phyloP scores from a whole-genome alignment of 352 stramenopile species.

The Plasmopara muralis region DNA sequence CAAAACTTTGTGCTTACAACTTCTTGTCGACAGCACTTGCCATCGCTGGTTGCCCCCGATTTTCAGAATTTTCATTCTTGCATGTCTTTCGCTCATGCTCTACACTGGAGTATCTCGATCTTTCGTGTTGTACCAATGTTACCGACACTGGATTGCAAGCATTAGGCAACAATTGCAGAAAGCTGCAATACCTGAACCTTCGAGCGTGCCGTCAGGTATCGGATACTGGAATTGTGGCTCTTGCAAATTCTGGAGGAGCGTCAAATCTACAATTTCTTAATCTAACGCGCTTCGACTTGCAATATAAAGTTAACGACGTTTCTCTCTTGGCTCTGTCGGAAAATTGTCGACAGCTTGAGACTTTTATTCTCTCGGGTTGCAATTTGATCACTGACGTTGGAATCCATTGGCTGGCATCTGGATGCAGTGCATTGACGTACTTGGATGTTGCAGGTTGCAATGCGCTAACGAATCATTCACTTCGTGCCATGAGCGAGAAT shows the following conservation, averaged over 20 bases:
- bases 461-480: conserved; percentile 85
- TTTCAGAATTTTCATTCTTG: conserved; percentile 73
- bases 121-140: conserved; percentile 71
- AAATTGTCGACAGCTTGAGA: conserved; percentile 46
- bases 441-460: conserved; percentile 78
- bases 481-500: conserved; percentile 81
- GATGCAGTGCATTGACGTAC: conserved; percentile 72
- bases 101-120: conserved; percentile 57
- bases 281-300: conserved; percentile 80
- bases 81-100: conserved; percentile 74
- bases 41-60: conserved; percentile 68
- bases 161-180: conserved; percentile 53
- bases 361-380: conserved; percentile 70
- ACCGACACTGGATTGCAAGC: conserved; percentile 77
- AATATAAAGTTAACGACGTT: conserved; percentile 90
- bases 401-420: conserved; percentile 83
- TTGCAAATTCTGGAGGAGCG: conserved; percentile 55
- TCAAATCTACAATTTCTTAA: conserved; percentile 66
- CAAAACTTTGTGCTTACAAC: background rate
- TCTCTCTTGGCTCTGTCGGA: conserved; percentile 75
- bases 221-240: conserved; percentile 75
- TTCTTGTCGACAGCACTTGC: conserved; percentile 32
- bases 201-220: conserved; percentile 82
- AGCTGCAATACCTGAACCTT: conserved; percentile 62
- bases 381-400: conserved; percentile 89